Evolutionary conservation across 1,284 basidiomycete genomes (phyloP), one percentile per base, ranked within the genome.

Genomic region (Moniliella sp.): DNA sequence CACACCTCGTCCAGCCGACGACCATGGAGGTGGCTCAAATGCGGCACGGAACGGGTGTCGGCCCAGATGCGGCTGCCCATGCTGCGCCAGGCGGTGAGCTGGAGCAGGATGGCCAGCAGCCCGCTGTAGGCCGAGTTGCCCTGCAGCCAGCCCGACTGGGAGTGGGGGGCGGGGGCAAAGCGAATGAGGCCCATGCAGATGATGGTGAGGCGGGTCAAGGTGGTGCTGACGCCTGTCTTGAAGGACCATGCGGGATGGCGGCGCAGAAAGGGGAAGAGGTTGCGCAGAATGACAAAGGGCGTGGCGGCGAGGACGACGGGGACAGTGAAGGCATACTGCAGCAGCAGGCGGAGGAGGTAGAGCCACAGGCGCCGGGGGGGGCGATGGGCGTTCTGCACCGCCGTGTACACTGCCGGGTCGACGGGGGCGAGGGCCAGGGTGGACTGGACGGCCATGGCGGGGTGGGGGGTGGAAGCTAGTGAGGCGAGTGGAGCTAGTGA

Each of bases 111-210:
- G 10, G 41, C 48, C 9, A 57, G 8, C n/a, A 44, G 8, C 14
- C 43, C 41, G 36, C 45, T 41, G 29, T 35, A 30, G 33, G 55
- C 54, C 9, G 52, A n/a, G n/a, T n/a, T n/a, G n/a, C n/a, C n/a
- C n/a, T n/a, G 43, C 27, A 42, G 40, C 2, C 54, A 52, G 7
- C 45, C 40, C 37, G 50, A 45, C 16, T 52, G n/a, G 41, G n/a
- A n/a, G 2, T 52, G 48, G 2, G 35, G 43, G 18, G 56, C 35
- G 23, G 54, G 54, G 36, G 55, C 52, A 3, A 56, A 37, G 12
- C 32, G 23, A 17, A 53, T 49, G 26, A 43, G 39, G 32, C 44
- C 43, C 15, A 51, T 36, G 26, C 42, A 40, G 19, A 40, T 38
- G 33, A 57, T 46, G 15, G 50, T 40, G 13, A 42, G 40, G 18